These are phyloP conservation scores for Pichia sp. DNA, from an alignment of 1,139 yeast species.

Conservation along the genomic window DNA sequence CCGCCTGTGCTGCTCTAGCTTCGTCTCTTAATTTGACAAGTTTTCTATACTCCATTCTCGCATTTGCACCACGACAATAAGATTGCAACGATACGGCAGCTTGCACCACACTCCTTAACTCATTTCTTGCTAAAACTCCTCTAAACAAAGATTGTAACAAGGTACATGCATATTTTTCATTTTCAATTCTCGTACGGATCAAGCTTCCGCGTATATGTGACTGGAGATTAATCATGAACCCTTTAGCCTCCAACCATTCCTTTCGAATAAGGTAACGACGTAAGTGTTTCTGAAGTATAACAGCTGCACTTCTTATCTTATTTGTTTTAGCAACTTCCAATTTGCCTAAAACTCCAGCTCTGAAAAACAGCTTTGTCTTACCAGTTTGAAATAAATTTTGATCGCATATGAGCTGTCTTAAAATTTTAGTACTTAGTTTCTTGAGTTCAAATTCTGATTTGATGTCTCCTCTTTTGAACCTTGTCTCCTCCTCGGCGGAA, in stretches of 20 bases:
- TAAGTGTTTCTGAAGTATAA: constrained; percentile 79
- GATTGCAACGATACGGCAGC: constrained; percentile 63
- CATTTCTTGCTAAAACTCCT: constrained; percentile 52
- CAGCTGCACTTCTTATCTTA: constrained; percentile 71
- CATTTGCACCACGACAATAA: constrained; percentile 57
- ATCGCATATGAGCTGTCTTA: constrained; percentile 58
- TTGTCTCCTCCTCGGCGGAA: constrained; percentile 58
- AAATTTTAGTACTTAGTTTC: constrained; percentile 62
- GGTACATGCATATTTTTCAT: constrained; percentile 61
- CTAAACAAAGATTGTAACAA: constrained; percentile 69
- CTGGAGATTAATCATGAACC: constrained; percentile 57
- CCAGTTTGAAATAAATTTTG: constrained; percentile 75
- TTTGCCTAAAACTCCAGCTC: constrained; percentile 95
- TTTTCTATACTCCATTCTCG: constrained; percentile 45
- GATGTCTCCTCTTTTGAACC: constrained; percentile 52
- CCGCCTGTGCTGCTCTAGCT: background rate
- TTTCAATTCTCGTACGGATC: constrained; percentile 53
- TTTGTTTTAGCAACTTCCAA: constrained; percentile 82
- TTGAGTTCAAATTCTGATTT: constrained; percentile 52
- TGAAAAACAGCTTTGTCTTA: constrained; percentile 86
- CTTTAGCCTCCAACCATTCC: constrained; percentile 50
- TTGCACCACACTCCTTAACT: constrained; percentile 39
- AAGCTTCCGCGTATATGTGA: constrained; percentile 58
- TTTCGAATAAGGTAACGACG: constrained; percentile 62
- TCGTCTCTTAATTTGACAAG: background rate